Evolutionary conservation across 2,329 filamentous ascomycete species (phyloP), one percentile per base, ranked within the genome.

Genomic region (Trichophaea hybrida): DNA sequence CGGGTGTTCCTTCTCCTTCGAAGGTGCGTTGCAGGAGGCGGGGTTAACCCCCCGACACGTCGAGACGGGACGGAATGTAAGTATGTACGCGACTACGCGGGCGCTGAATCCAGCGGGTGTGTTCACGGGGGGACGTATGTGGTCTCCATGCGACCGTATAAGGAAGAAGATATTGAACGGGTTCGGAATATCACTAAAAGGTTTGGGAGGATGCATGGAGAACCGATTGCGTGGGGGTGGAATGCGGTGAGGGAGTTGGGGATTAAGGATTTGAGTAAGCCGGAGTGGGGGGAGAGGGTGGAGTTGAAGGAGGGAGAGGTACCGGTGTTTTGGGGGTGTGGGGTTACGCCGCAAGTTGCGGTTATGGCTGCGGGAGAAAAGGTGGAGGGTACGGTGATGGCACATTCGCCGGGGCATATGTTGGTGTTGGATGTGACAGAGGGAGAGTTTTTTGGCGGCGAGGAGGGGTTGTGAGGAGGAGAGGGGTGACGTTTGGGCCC

Each of bases 171-270:
- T 5, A 68, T 85, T 2, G 75, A 78, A 31, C 69, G 57, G 12
- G 78, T 84, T 0, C 72, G 81, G 10, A 70, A 73, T 3, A 75
- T 84, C 34, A 84, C 81, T 0, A 71, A 78, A 12, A 71, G 71
- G 6, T 85, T 78, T 69, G 69, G 73, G 6, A 71, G 74, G 1
- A 82, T 80, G 2, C 82, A 85, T 65, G 82, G 82, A 1, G 82
- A 84, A 71, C 80, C 80, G 1, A 72, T 85, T 12, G 80, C 78
- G 2, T 85, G 80, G 80, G 81, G 80, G 0, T 85, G 80, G 80
- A 76, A 81, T 2, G 78, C 75, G 0, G 69, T 78, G 7, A 66
- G 70, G 62, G 66, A 66, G 35, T 65, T 85, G 49, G 81, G 82
- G 0, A 80, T 85, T 58, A 55, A 64, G 51, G 74, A 83, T 68